Evolutionary conservation across 306 rosid species (phyloP), one percentile per base, ranked within the genome.

Genomic region (Hippophae rhamnoides): DNA sequence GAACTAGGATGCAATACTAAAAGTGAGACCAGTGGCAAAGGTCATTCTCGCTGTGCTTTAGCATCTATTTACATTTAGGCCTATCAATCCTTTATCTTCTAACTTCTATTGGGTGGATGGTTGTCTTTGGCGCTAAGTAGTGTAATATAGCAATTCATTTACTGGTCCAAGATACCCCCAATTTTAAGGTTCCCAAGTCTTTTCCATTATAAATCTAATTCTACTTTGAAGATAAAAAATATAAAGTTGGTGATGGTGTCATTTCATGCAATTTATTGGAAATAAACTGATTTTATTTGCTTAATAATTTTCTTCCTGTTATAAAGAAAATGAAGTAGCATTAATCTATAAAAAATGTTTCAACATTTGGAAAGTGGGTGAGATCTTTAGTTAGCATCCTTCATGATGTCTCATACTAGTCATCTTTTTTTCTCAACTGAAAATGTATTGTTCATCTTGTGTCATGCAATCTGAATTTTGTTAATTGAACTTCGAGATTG

Each of bases 31-130:
- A 62, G 78, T 54, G 69, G 63, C 14, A 81, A 69, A 12, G 81
- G 76, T 68, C 76, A 80, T 46, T 68, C 84, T 65, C 62, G 52
- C 42, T 88, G 95, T 87, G 81, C 38, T 59, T 7, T 63, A 45
- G 43, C 58, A 26, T 52, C 49, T 51, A 9, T 38, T 41, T 7
- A 64, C 42, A 11, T 47, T 56, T 43, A 25, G 59, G 65, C 47
- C 41, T 56, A 7, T 25, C 43, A 31, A 47, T 49, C 60, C 31
- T 65, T 60, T 4, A 31, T 52, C 51, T 68, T 41, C 41, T 13
- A 55, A 26, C 46, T 45, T 13, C 13, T 54, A 38, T 26, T 13
- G n/a, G 50, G 50, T 3, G 10, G 9, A 14, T 3, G 27, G 7
- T 50, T 9, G 14, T 47, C 5, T 56, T 52, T n/a, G n/a, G 55